Percentiles rank a stretch among this genome's conserved stretches.
phyloP scores from a whole-genome alignment of 2,329 filamentous ascomycete genomes.

The Neopestalotiopsis clavispora region DNA sequence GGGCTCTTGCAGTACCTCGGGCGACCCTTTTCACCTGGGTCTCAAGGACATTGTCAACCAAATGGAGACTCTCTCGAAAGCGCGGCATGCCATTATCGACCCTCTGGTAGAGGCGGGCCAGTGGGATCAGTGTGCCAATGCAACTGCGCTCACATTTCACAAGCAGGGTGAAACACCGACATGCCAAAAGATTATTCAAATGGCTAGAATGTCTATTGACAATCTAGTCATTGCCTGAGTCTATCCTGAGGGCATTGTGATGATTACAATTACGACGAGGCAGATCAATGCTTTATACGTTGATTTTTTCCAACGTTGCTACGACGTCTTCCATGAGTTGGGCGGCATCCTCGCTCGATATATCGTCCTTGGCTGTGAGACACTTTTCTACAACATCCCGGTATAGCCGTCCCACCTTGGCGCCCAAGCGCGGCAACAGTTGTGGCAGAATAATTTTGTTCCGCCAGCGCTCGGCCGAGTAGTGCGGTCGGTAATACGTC shows the following conservation, averaged over 20 bases:
- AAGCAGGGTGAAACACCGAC: constrained; percentile 42
- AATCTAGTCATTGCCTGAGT: constrained; percentile 57
- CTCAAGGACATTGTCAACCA: constrained; percentile 58
- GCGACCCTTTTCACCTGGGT: constrained; percentile 46
- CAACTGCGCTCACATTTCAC: constrained; percentile 32
- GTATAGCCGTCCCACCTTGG: constrained; percentile 46
- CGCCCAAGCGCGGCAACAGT: constrained; percentile 45
- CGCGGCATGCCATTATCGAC: constrained; percentile 56
- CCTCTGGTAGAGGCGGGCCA: constrained; percentile 45
- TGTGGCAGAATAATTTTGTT: constrained; percentile 46
- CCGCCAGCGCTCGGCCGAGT: constrained; percentile 46
- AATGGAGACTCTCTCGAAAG: constrained; percentile 55
- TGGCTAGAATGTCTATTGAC: constrained; percentile 59
- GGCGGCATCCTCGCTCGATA: constrained; percentile 41
- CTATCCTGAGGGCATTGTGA: background rate
- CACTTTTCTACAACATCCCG: constrained; percentile 47
- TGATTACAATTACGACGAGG: background rate
- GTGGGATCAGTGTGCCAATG: constrained; percentile 29
- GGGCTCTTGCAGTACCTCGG: constrained; percentile 21
- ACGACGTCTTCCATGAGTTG: constrained; percentile 49
- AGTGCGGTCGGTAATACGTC: constrained; percentile 46
- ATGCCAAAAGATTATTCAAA: constrained; percentile 58
- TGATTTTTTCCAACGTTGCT: constrained; percentile 43
- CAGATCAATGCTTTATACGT: constrained; percentile 23
- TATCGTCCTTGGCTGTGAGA: constrained; percentile 41